Conservation (phyloP, 345 rosid species). For the Gossypium mustelinum region DNA sequence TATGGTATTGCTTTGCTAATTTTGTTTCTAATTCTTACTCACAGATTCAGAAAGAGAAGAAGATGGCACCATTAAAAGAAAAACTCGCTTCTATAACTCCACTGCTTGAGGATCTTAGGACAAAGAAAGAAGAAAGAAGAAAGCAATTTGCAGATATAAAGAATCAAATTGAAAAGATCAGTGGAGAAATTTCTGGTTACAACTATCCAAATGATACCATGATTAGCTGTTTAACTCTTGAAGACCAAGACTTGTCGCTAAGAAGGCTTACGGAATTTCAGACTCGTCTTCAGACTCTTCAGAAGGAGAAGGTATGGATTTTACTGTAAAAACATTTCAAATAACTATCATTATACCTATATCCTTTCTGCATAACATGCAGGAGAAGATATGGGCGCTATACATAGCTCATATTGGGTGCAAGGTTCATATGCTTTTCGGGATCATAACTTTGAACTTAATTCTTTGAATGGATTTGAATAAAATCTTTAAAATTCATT, state of each 20-base stretch:
- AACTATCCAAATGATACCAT: constrained; percentile 34
- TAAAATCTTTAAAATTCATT: not conserved
- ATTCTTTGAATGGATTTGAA: not conserved
- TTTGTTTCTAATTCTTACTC: constrained; percentile 7
- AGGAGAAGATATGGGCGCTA: not conserved
- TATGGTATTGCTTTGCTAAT: not conserved
- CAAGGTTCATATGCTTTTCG: not conserved
- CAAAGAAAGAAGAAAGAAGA: constrained; percentile 71
- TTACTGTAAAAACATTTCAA: not conserved
- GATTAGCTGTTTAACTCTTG: constrained; percentile 42
- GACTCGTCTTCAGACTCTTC: constrained; percentile 70
- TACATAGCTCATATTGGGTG: not conserved
- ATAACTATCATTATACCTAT: not conserved
- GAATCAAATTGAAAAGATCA: constrained; percentile 75
- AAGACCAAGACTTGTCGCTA: constrained; percentile 75
- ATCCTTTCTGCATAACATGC: not conserved
- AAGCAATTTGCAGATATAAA: constrained; percentile 71
- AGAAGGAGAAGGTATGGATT: constrained; percentile 74
- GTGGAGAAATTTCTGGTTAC: constrained; percentile 75
- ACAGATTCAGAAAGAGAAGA: constrained; percentile 57
- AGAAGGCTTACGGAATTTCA: constrained; percentile 84
- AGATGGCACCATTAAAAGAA: constrained; percentile 58
- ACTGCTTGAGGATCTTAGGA: constrained; percentile 67
- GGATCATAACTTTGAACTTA: not conserved
- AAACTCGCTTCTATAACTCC: constrained; percentile 78